phyloP scores from a whole-genome alignment of 2,329 filamentous ascomycete species.

The Celoporthe dispersa region DNA sequence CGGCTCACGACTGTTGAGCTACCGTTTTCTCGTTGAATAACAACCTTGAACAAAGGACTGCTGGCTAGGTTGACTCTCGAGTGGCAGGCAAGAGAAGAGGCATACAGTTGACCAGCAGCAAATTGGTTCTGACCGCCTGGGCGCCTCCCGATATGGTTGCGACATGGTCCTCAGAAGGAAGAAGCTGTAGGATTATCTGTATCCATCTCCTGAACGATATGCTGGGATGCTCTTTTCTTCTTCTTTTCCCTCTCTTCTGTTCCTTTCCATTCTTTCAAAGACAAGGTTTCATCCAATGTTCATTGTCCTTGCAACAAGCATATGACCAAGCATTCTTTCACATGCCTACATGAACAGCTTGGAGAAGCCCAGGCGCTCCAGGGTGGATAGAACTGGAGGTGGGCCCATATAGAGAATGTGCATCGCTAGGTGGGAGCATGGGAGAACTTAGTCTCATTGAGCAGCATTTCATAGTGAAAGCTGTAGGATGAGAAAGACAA shows the following conservation, averaged over 20 bases:
- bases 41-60: too few species aligned
- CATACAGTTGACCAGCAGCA: not conserved
- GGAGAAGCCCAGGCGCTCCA: not conserved
- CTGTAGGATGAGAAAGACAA: not conserved
- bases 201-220: not conserved
- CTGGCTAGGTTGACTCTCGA: too few species aligned
- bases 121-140: not conserved
- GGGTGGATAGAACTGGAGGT: not conserved
- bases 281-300: not conserved
- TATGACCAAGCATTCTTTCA: not conserved
- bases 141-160: too few species aligned
- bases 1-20: too few species aligned
- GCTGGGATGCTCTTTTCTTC: not conserved
- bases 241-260: too few species aligned
- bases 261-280: not conserved
- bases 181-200: too few species aligned
- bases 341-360: not conserved
- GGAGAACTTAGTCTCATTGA: too few species aligned
- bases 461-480: not conserved
- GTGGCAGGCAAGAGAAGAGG: too few species aligned
- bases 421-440: not conserved
- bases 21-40: too few species aligned
- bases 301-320: not conserved
- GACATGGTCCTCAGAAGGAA: not conserved
- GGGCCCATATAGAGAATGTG: not conserved